Evolutionary conservation across 2,329 filamentous ascomycete species (phyloP).

Genomic region (Xylaria sp.): DNA sequence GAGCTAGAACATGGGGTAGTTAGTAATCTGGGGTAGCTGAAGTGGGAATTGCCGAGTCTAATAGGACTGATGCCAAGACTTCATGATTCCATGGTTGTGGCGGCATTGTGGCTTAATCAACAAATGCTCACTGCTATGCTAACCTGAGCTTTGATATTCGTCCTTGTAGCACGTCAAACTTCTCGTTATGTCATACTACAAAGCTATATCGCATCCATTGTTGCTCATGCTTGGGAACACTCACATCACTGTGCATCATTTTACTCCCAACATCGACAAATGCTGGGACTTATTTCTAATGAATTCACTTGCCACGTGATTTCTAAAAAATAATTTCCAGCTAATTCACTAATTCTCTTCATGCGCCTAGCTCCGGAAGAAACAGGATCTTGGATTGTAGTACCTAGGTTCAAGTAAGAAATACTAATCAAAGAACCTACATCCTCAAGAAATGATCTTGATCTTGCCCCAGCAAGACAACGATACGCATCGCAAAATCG

Average conservation of each 20-base stretch:
- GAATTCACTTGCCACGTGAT: not conserved
- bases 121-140: no score
- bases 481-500: conserved; percentile 28
- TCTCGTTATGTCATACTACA: no score
- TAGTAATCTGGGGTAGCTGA: conserved; percentile 7
- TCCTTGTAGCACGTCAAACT: no score
- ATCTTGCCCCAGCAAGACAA: conserved; percentile 20
- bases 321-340: not conserved
- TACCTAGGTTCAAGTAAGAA: conserved; percentile 28
- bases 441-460: conserved; percentile 25
- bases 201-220: not conserved
- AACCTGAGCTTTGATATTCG: no score
- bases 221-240: not conserved
- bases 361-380: not conserved
- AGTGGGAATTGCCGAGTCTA: no score
- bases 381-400: conserved; percentile 30
- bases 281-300: not conserved
- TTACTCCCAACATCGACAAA: not conserved
- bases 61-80: no score
- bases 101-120: no score
- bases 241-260: not conserved
- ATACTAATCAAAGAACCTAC: conserved; percentile 35
- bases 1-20: not conserved
- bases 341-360: not conserved
- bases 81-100: not conserved